Evolutionary conservation across 306 rosid species (phyloP).

Genomic region (Lathyrus aphaca): DNA sequence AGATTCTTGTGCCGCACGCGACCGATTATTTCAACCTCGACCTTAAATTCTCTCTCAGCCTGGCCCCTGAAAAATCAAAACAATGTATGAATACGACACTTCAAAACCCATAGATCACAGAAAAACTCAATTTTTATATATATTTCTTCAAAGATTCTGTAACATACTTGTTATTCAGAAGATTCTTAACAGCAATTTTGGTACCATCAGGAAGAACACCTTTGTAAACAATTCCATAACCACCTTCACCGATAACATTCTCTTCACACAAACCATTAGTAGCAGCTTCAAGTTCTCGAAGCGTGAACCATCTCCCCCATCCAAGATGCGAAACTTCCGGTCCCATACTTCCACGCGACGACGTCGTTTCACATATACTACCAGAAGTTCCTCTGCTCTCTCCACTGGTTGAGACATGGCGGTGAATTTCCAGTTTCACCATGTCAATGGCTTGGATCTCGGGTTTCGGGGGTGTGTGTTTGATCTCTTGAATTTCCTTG

Average conservation of each 20-base stretch:
- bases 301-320: slow-evolving; percentile 96
- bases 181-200: slow-evolving; percentile 84
- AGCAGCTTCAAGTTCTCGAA: slow-evolving; percentile 92
- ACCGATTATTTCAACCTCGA: slow-evolving; percentile 93
- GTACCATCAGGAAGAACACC: slow-evolving; percentile 80
- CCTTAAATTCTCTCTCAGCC: slow-evolving; percentile 96
- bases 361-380: slow-evolving; percentile 58
- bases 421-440: slow-evolving; percentile 48
- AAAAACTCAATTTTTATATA: neutral
- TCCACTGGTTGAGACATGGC: slow-evolving; percentile 68
- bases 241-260: slow-evolving; percentile 96
- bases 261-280: slow-evolving; percentile 76
- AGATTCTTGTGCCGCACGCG: slow-evolving; percentile 99
- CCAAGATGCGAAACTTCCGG: slow-evolving; percentile 97
- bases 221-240: slow-evolving; percentile 88
- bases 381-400: slow-evolving; percentile 60
- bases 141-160: neutral
- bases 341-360: slow-evolving; percentile 65
- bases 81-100: neutral
- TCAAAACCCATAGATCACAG: slow-evolving; percentile 21
- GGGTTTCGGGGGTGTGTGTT: slow-evolving; percentile 42
- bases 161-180: slow-evolving; percentile 85
- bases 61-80: slow-evolving; percentile 72
- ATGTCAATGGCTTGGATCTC: slow-evolving; percentile 79
- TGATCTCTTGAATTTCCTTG: slow-evolving; percentile 83